Percentiles rank a stretch among this genome's conserved stretches.
These are phyloP conservation scores for Naganishia sp. DNA, from an alignment of 1,284 basidiomycete genomes.

Conservation along the genomic window DNA sequence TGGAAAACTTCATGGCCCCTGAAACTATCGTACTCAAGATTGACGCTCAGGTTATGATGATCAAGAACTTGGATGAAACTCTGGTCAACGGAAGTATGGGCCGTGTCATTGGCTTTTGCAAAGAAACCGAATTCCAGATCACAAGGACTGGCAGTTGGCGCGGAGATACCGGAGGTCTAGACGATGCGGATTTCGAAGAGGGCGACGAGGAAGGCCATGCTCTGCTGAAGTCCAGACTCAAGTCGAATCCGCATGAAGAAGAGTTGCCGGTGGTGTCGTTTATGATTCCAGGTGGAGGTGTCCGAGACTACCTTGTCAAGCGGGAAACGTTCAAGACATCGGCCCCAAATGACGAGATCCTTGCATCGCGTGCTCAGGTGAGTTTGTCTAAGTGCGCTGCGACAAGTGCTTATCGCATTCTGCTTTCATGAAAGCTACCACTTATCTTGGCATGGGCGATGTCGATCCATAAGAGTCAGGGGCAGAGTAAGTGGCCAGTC, in stretches of 20 bases:
- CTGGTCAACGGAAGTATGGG: conserved; percentile 85
- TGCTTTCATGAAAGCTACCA: conserved; percentile 60
- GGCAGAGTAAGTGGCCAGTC: conserved; percentile 61
- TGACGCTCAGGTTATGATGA: conserved; percentile 66
- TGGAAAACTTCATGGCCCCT: conserved; percentile 74
- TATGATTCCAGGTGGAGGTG: conserved; percentile 62
- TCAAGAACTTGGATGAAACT: conserved; percentile 73
- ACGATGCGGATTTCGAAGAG: conserved; percentile 44
- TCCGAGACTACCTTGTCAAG: conserved; percentile 62
- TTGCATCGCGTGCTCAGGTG: conserved; percentile 72
- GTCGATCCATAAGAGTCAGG: conserved; percentile 93
- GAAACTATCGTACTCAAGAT: conserved; percentile 63
- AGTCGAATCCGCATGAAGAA: conserved; percentile 35
- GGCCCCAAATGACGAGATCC: conserved; percentile 75
- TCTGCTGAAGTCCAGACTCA: conserved; percentile 49
- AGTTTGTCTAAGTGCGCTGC: conserved; percentile 31
- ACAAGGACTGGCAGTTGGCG: conserved; percentile 42
- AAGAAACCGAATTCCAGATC: conserved; percentile 40
- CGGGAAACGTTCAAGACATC: conserved; percentile 83
- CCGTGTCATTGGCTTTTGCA: conserved; percentile 66
- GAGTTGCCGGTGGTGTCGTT: conserved; percentile 75
- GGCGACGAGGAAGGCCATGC: conserved; percentile 52
- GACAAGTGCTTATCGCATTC: background rate
- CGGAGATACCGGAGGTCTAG: conserved; percentile 40
- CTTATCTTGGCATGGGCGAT: conserved; percentile 89